Conservation (phyloP, 2,329 filamentous ascomycete genomes). For the Diaporthe velutina region DNA sequence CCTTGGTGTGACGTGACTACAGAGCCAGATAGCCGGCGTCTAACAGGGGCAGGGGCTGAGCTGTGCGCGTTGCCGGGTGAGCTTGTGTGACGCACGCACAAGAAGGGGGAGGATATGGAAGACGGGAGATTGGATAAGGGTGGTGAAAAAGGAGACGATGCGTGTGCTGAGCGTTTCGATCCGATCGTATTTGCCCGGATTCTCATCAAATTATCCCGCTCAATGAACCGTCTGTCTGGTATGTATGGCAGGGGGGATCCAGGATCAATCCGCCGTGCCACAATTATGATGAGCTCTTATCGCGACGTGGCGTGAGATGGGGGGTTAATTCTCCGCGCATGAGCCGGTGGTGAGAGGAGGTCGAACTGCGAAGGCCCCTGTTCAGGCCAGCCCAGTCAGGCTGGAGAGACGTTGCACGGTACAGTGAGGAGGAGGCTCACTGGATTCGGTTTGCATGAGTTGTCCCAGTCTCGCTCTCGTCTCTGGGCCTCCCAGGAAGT, state of each 20-base stretch:
- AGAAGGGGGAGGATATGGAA: no score
- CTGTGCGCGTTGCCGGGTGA: neutral
- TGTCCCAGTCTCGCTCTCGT: neutral
- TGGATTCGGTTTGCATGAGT: neutral
- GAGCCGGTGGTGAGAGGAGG: neutral
- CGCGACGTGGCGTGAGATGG: slow-evolving; percentile 23
- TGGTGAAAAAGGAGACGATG: neutral
- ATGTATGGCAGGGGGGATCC: slow-evolving; percentile 12
- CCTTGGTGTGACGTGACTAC: slow-evolving; percentile 8
- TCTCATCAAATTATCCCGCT: slow-evolving; percentile 18
- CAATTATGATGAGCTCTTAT: slow-evolving; percentile 20
- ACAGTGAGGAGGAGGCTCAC: neutral
- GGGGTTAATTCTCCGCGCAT: slow-evolving; percentile 5
- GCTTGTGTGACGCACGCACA: neutral
- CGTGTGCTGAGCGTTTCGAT: slow-evolving; percentile 3
- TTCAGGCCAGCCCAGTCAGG: neutral
- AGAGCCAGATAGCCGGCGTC: neutral
- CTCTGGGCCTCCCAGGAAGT: neutral
- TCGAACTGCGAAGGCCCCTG: neutral
- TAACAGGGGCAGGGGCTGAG: neutral
- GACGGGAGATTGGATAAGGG: slow-evolving; percentile 9
- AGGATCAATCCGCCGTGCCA: slow-evolving; percentile 24
- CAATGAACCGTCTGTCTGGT: neutral
- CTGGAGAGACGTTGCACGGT: neutral
- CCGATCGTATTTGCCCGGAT: slow-evolving; percentile 20